Conservation (phyloP, 192 early-diverging fungal genomes). For the Coemansia sp. region DNA sequence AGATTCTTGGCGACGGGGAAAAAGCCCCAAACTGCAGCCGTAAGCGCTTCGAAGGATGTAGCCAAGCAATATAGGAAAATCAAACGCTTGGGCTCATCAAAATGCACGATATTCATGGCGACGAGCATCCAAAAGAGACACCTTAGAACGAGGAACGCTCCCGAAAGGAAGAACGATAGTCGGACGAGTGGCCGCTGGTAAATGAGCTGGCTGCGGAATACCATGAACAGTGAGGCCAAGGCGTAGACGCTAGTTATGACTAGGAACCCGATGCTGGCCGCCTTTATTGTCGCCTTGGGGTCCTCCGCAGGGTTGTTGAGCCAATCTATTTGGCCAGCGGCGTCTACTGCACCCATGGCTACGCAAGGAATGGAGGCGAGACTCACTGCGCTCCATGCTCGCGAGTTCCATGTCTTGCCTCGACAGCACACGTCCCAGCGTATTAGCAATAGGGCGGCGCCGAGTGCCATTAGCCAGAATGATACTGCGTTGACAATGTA, state of each 20-base stretch:
- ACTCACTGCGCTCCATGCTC: constrained; percentile 32
- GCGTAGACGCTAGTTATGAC: constrained; percentile 24
- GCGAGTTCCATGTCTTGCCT: constrained; percentile 29
- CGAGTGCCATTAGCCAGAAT: constrained; percentile 50
- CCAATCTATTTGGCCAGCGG: constrained; percentile 53
- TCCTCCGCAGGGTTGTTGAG: constrained; percentile 42
- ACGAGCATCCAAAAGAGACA: constrained; percentile 54
- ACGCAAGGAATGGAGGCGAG: constrained; percentile 27
- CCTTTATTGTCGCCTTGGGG: constrained; percentile 24
- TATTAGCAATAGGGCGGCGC: constrained; percentile 29
- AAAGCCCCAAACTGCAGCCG: constrained; percentile 28
- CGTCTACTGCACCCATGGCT: constrained; percentile 47
- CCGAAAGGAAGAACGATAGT: constrained; percentile 32
- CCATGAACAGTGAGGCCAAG: constrained; percentile 21
- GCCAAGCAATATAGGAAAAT: constrained; percentile 48
- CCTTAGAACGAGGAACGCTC: constrained; percentile 21
- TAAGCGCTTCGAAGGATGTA: constrained; percentile 32
- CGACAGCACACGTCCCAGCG: constrained; percentile 43
- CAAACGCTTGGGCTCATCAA: constrained; percentile 38
- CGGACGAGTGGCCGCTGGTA: constrained; percentile 48
- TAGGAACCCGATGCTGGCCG: constrained; percentile 42
- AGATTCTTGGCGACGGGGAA: constrained; percentile 30
- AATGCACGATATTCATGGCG: constrained; percentile 26
- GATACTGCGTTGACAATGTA: constrained; percentile 44
- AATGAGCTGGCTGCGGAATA: constrained; percentile 29